Base-by-base conservation (phyloP, 1,139 yeast species). In the Geotrichum fermentans region DNA sequence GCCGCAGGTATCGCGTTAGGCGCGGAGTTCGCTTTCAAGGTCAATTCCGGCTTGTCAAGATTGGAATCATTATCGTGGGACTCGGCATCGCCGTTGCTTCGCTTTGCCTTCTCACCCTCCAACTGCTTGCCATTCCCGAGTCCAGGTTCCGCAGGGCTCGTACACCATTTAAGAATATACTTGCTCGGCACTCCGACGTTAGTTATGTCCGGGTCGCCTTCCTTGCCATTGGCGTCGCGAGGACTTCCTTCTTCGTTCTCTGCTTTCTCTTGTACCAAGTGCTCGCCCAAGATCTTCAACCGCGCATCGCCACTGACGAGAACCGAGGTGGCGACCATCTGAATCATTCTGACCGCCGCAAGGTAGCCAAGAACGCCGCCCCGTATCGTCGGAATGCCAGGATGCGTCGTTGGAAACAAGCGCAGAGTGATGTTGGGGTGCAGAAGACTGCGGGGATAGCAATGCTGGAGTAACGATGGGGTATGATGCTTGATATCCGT, bases 301-400 rank as follows among this genome's bases (percentile, higher is more conserved):
- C 47, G 32, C 32, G 50, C 40, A 18, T 47, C 43, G 35, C 49
- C 55, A 17, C 56, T 52, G 18, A 47, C 30, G 24, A 52, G 29
- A 8, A 58, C 40, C 21, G 45, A 17, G 17, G 51, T 45, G 4
- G 34, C 51, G 21, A 47, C 13, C 26, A 50, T 26, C 30, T 47
- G 53, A 3, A 51, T 30, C 38, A 40, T 41, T 3, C 47, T 24
- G 17, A 47, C 38, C 4, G 51, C 49, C 3, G 51, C 47, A n/a
- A 35, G 17, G 37, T 47, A 50, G 10, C 50, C 51, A 8, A 47
- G 16, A 10, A 43, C 30, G 37, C 53, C 53, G n/a, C 43, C 46
- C 6, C 44, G 44, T 3, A 50, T 39, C 8, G 29, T 33, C 11
- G 52, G 52, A 21, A 50, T 47, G 6, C 44, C 44, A 22, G 44